These are phyloP conservation scores for Sclerospora graminicola DNA, from an alignment of 352 stramenopile genomes.

Conservation along the genomic window DNA sequence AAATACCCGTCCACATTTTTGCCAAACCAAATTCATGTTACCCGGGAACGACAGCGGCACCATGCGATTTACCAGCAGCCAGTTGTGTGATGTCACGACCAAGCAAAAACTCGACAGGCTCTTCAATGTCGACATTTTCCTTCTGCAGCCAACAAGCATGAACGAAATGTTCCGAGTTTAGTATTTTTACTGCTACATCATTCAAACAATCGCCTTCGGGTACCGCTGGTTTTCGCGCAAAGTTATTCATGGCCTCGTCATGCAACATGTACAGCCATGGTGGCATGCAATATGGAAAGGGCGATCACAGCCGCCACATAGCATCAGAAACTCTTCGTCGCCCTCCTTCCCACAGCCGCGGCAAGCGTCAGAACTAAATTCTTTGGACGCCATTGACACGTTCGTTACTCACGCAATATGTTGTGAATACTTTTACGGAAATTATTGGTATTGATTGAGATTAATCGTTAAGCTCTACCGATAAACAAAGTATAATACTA, in stretches of 20 bases:
- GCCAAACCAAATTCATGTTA: constrained; percentile 13
- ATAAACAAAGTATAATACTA: too few species aligned
- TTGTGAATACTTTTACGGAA: too few species aligned
- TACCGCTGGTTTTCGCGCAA: constrained; percentile 61
- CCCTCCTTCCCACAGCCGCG: constrained; percentile 68
- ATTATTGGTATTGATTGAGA: too few species aligned
- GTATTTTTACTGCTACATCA: too few species aligned
- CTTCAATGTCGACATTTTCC: constrained; percentile 46
- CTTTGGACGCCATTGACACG: too few species aligned
- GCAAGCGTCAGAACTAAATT: constrained; percentile 64
- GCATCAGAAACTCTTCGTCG: constrained; percentile 65
- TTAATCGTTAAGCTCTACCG: too few species aligned
- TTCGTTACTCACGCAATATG: too few species aligned
- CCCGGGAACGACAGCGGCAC: constrained; percentile 36
- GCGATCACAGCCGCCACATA: constrained; percentile 72
- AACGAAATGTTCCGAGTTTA: too few species aligned
- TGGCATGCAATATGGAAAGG: constrained; percentile 69
- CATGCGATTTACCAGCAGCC: constrained; percentile 47
- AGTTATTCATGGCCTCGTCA: constrained; percentile 69
- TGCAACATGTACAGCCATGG: constrained; percentile 67
- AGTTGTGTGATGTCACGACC: constrained; percentile 57
- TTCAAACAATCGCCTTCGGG: constrained; percentile 79
- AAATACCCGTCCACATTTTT: not conserved
- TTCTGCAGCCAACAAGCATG: constrained; percentile 18
- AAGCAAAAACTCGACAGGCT: constrained; percentile 59